These are phyloP conservation scores for Ceratocystis alfenasii DNA, from an alignment of 2,329 filamentous ascomycete genomes.

Conservation along the genomic window DNA sequence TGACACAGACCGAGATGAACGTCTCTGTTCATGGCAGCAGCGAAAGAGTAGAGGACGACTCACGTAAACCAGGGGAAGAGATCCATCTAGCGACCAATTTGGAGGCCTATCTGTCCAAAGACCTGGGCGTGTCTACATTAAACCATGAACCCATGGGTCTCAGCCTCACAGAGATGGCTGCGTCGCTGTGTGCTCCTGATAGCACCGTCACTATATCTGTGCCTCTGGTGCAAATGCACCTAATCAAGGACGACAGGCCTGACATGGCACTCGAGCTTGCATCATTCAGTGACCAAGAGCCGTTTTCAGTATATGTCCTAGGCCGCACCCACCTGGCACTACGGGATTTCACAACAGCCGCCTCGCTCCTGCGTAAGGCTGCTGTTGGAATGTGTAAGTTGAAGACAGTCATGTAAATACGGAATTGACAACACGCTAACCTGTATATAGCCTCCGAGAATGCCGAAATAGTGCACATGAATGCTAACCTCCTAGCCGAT, in stretches of 20 bases:
- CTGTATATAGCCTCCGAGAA: slow-evolving; percentile 34
- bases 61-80: slow-evolving; percentile 37
- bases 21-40: slow-evolving; percentile 35
- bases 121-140: slow-evolving; percentile 48
- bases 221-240: slow-evolving; percentile 48
- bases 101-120: slow-evolving; percentile 49
- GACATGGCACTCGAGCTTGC: slow-evolving; percentile 48
- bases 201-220: slow-evolving; percentile 55
- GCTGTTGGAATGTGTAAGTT: slow-evolving; percentile 68
- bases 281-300: slow-evolving; percentile 44
- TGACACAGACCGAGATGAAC: slow-evolving; percentile 47
- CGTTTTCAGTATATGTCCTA: slow-evolving; percentile 69
- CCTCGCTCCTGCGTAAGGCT: slow-evolving; percentile 67
- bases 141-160: slow-evolving; percentile 42
- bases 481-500: slow-evolving; percentile 12
- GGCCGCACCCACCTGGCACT: slow-evolving; percentile 65
- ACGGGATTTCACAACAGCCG: slow-evolving; percentile 61
- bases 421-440: neutral
- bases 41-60: slow-evolving; percentile 27
- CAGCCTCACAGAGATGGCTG: slow-evolving; percentile 54
- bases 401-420: neutral
- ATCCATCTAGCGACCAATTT: slow-evolving; percentile 32
- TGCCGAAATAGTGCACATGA: slow-evolving; percentile 34
- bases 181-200: slow-evolving; percentile 51
- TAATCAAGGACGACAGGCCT: slow-evolving; percentile 47